These are phyloP conservation scores for Kandelia obovata DNA, from an alignment of 345 rosid genomes.

Conservation along the genomic window DNA sequence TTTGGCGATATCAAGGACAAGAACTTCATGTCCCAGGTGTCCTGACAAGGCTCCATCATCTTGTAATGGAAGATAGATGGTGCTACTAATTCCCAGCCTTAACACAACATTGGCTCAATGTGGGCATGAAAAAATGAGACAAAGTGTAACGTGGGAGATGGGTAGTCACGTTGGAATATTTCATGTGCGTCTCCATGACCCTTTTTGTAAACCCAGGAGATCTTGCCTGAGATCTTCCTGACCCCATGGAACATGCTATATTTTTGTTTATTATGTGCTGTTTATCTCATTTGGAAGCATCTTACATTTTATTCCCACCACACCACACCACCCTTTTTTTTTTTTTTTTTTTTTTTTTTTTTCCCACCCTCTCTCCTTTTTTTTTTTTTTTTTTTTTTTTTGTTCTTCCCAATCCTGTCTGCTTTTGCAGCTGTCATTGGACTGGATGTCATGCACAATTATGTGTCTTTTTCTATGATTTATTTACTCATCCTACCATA, in stretches of 20 bases:
- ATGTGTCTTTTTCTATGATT: slow-evolving; percentile 25
- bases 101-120: slow-evolving; percentile 10
- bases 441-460: slow-evolving; percentile 50
- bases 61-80: background rate
- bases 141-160: slow-evolving; percentile 12
- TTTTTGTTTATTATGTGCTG: slow-evolving; percentile 19
- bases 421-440: slow-evolving; percentile 49
- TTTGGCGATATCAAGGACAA: slow-evolving; percentile 23
- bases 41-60: slow-evolving; percentile 31
- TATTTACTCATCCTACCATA: slow-evolving; percentile 11
- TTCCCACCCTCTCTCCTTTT: slow-evolving; percentile 39
- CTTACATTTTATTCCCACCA: slow-evolving; percentile 7
- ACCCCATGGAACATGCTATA: slow-evolving; percentile 41
- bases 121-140: slow-evolving; percentile 18
- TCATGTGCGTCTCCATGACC: slow-evolving; percentile 30
- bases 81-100: slow-evolving; percentile 10
- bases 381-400: slow-evolving; percentile 5
- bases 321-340: background rate
- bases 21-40: slow-evolving; percentile 32
- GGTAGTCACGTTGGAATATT: slow-evolving; percentile 33
- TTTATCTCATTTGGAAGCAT: slow-evolving; percentile 31
- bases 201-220: slow-evolving; percentile 26
- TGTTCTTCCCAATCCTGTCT: slow-evolving; percentile 41
- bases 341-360: slow-evolving; percentile 6
- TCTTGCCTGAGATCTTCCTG: slow-evolving; percentile 44